Evolutionary conservation across 2,329 filamentous ascomycete species (phyloP).

Genomic region (Diaporthe citriasiana): DNA sequence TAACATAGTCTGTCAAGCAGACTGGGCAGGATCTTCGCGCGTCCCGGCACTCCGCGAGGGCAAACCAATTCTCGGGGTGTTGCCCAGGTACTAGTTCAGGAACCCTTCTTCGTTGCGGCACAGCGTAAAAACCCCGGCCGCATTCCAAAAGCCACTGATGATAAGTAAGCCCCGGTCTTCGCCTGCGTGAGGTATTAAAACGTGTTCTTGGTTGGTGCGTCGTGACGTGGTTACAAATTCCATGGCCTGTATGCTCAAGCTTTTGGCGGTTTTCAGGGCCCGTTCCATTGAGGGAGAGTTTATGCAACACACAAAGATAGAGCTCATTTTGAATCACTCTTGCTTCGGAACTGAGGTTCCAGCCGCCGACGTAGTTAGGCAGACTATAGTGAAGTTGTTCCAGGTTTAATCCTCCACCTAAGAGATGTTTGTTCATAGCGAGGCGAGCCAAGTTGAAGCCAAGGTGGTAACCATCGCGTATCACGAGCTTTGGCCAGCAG

Average conservation of each 20-base stretch:
- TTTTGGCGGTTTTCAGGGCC: neutral
- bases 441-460: constrained; percentile 1
- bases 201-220: neutral
- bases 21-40: neutral
- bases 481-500: neutral
- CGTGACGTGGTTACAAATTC: constrained; percentile 9
- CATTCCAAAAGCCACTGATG: neutral
- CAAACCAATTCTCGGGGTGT: neutral
- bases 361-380: neutral
- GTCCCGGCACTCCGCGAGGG: neutral
- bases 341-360: neutral
- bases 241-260: neutral
- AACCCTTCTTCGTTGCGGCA: neutral
- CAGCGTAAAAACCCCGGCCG: neutral
- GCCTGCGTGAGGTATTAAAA: neutral
- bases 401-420: neutral
- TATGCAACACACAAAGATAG: neutral
- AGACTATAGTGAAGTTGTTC: neutral
- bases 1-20: neutral
- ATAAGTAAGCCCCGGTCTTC: neutral
- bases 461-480: neutral
- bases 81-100: neutral
- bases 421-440: constrained; percentile 7
- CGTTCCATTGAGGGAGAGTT: neutral
- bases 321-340: constrained; percentile 7